phyloP scores from a whole-genome alignment of 2,329 filamentous ascomycete genomes.

The Colletotrichum brevisporum region DNA sequence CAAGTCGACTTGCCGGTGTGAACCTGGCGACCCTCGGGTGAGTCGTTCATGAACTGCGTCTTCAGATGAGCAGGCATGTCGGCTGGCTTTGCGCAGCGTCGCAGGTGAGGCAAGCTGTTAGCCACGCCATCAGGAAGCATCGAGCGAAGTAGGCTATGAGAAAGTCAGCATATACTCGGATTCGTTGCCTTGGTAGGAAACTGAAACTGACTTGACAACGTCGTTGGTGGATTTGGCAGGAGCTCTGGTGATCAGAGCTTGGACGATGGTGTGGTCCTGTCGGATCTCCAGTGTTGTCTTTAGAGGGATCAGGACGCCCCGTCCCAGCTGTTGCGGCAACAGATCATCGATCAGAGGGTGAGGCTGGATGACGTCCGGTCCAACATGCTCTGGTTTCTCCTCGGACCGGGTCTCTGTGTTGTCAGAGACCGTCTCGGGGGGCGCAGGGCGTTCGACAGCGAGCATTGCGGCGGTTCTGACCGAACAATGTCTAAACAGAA shows the following conservation, averaged over 20 bases:
- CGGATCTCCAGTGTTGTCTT: constrained; percentile 76
- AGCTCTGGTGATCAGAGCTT: constrained; percentile 79
- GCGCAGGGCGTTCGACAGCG: constrained; percentile 26
- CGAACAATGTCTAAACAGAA: constrained; percentile 4
- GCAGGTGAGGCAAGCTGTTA: constrained; percentile 79
- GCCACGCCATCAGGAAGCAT: constrained; percentile 72
- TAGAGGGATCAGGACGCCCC: constrained; percentile 71
- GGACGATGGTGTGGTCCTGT: constrained; percentile 70
- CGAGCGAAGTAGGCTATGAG: constrained; percentile 57
- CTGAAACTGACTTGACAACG: constrained; percentile 77
- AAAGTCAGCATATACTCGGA: constrained; percentile 46
- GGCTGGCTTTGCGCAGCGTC: constrained; percentile 80
- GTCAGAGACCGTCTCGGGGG: constrained; percentile 12
- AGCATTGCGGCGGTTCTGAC: constrained; percentile 22
- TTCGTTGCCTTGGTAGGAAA: constrained; percentile 41
- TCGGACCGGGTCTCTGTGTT: constrained; percentile 27
- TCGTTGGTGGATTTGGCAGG: constrained; percentile 80
- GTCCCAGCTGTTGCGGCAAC: constrained; percentile 52
- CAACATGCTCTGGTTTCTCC: constrained; percentile 36
- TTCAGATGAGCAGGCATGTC: constrained; percentile 78
- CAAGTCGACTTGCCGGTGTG: constrained; percentile 73
- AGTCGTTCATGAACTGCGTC: constrained; percentile 72
- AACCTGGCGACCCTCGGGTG: constrained; percentile 66
- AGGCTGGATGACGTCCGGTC: constrained; percentile 40
- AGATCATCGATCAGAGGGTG: constrained; percentile 54